Evolutionary conservation across 2,329 filamentous ascomycete species (phyloP), one percentile per base, ranked within the genome.

Genomic region (Botrytis fabae): DNA sequence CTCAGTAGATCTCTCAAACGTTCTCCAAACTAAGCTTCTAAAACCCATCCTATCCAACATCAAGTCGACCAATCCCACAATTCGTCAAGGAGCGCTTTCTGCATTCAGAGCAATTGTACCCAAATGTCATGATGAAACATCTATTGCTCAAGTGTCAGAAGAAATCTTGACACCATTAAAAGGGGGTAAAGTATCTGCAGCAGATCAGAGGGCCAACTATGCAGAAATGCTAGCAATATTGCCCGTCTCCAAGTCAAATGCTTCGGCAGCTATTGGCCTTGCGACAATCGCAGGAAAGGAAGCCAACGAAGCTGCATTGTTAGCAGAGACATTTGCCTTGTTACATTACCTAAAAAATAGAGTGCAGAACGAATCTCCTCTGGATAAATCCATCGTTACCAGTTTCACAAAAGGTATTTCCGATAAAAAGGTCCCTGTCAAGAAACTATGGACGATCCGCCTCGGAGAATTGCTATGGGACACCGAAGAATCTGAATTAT

Each of bases 21-120:
- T 92, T 7, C 85, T 98, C 28, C 86, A 88, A 70, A 85, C 86
- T 40, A 92, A 92, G 75, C 86, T 99, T 51, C 82, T 97, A 54
- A 98, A 97, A 81, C 93, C 94, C 9, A 85, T 99, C 20, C 83
- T 98, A n/a, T 91, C 94, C 59, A 97, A 94, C 80, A 86, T 95
- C 81, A 98, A 97, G 82, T 98, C 96, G 1, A 95, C 92, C 79
- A 98, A 97, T 81, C 84, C 89, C 22, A 83, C 83, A 3, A 93
- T 98, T 75, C 91, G 95, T 72, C 88, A 88, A 75, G 94, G 94
- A 38, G 92, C 93, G 14, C 83, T 95, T 35, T 86, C 87, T 57
- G 92, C 92, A 12, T 97, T 98, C 81, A 86, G 87, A 76, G 87
- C 88, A 16, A 85, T 95, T n/a, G 88, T 93, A 44, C 81, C 84